Evolutionary conservation across 352 stramenopile species (phyloP), one percentile per base, ranked within the genome.

Genomic region (Phytophthora parvispora): DNA sequence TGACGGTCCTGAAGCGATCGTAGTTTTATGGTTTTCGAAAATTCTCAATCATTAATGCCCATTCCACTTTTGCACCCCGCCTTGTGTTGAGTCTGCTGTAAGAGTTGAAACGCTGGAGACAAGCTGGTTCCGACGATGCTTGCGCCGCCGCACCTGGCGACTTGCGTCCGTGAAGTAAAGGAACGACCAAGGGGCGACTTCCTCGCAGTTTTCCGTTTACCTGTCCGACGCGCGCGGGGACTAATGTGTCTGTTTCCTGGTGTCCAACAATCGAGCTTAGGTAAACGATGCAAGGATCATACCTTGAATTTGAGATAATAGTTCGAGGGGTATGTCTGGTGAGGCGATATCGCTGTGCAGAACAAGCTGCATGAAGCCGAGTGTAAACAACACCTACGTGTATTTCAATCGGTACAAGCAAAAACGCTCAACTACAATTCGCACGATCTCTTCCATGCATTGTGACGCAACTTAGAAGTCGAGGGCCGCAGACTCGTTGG

Each of bases 401-500:
- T 24, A 24, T 47, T 13, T 47, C 38, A n/a, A n/a, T 47, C 38
- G 38, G 18, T n/a, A 49, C 10, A 18, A n/a, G 27, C 18, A 49
- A n/a, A 18, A 4, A 49, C 42, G 18, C 38, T 47, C 16, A 47
- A 47, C 38, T 47, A 47, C 38, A 6, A 28, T 28, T 49, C 27
- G 9, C 16, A 28, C 6, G 15, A 43, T 8, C 27, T 20, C 16
- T 34, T 47, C 25, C 31, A 18, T 45, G 8, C 9, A 4, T 12
- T 36, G 12, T 34, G 13, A 31, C 9, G 29, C 54, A 60, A 42
- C 5, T 57, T 67, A 74, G 36, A 71, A 63, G 25, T 73, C 45
- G 34, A 74, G 34, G 16, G 65, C 15, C 24, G 50, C 61, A 12
- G 71, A 77, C 27, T 67, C 69, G 53, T 77, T 77, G 47, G 55